These are phyloP conservation scores for Coemansia sp. DNA, from an alignment of 192 early-diverging fungal genomes.

Conservation along the genomic window DNA sequence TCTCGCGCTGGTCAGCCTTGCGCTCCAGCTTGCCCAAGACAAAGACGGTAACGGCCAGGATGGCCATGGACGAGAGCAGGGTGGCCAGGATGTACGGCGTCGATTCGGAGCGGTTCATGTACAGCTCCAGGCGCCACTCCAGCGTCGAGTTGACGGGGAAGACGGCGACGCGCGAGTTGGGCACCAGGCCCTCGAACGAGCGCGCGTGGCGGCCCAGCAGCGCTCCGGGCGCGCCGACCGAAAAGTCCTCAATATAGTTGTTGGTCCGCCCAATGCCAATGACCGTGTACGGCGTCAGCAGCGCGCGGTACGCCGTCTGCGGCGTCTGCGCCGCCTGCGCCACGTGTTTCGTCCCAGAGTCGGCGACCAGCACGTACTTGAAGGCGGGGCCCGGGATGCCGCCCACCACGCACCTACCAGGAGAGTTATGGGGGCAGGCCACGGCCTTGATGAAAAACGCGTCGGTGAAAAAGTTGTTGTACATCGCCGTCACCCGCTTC, in stretches of 20 bases:
- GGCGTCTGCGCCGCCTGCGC: slow-evolving; percentile 81
- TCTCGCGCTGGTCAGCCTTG: slow-evolving; percentile 80
- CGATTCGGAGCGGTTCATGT: slow-evolving; percentile 85
- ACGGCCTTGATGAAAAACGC: slow-evolving; percentile 90
- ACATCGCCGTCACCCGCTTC: slow-evolving; percentile 61
- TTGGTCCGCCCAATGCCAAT: slow-evolving; percentile 94
- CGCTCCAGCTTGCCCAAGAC: slow-evolving; percentile 73
- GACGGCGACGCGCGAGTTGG: slow-evolving; percentile 90
- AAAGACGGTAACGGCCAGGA: slow-evolving; percentile 73
- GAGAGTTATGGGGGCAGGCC: slow-evolving; percentile 62
- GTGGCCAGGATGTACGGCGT: slow-evolving; percentile 82
- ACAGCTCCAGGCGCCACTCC: slow-evolving; percentile 85
- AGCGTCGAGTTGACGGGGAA: slow-evolving; percentile 60
- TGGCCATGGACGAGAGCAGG: slow-evolving; percentile 69
- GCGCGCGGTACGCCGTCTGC: slow-evolving; percentile 75
- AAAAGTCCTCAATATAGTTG: slow-evolving; percentile 95
- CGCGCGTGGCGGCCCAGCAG: slow-evolving; percentile 10
- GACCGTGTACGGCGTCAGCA: slow-evolving; percentile 80
- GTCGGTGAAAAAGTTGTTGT: slow-evolving; percentile 93
- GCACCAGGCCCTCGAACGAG: slow-evolving; percentile 84
- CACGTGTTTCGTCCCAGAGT: slow-evolving; percentile 74
- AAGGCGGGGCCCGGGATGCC: slow-evolving; percentile 80
- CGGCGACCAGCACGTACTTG: slow-evolving; percentile 88
- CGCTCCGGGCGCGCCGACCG: slow-evolving; percentile 76
- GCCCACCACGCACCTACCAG: slow-evolving; percentile 80